phyloP scores from a whole-genome alignment of 331 rosid genomes.

The Malus hybrid region DNA sequence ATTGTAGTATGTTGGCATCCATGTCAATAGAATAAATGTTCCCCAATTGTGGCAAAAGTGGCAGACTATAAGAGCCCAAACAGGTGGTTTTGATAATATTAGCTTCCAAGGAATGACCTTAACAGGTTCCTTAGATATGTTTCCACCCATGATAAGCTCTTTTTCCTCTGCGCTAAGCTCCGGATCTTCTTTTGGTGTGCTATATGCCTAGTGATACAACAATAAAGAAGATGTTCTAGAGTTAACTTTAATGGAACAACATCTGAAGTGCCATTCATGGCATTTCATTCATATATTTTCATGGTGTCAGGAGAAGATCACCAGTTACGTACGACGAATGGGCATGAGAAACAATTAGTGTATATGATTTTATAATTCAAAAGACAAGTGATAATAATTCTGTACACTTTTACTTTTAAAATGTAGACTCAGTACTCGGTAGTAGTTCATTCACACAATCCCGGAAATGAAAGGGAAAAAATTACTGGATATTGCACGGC shows the following conservation, averaged over 20 bases:
- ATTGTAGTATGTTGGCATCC: slow-evolving; percentile 99
- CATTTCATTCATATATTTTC: slow-evolving; percentile 2
- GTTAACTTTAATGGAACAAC: slow-evolving; percentile 2
- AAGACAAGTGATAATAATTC: background rate
- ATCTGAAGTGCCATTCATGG: slow-evolving; percentile 1
- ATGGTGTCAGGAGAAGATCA: background rate
- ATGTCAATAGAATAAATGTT: slow-evolving; percentile 91
- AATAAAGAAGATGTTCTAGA: slow-evolving; percentile 3
- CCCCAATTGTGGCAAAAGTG: slow-evolving; percentile 98
- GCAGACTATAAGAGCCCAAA: slow-evolving; percentile 92
- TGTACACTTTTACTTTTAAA: background rate
- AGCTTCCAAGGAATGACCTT: slow-evolving; percentile 82
- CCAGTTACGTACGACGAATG: background rate
- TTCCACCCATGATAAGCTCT: slow-evolving; percentile 58
- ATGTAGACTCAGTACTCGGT: background rate
- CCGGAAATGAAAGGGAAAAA: background rate
- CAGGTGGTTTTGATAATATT: slow-evolving; percentile 89
- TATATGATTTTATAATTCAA: background rate
- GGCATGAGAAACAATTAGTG: background rate
- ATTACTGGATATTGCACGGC: background rate
- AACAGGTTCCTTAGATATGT: slow-evolving; percentile 66
- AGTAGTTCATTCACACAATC: background rate
- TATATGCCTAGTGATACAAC: slow-evolving; percentile 57
- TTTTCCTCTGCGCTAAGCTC: slow-evolving; percentile 56
- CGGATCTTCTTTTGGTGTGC: slow-evolving; percentile 87